Evolutionary conservation across 2,329 filamentous ascomycete genomes (phyloP).

Genomic region (Calonectria leucothoes): DNA sequence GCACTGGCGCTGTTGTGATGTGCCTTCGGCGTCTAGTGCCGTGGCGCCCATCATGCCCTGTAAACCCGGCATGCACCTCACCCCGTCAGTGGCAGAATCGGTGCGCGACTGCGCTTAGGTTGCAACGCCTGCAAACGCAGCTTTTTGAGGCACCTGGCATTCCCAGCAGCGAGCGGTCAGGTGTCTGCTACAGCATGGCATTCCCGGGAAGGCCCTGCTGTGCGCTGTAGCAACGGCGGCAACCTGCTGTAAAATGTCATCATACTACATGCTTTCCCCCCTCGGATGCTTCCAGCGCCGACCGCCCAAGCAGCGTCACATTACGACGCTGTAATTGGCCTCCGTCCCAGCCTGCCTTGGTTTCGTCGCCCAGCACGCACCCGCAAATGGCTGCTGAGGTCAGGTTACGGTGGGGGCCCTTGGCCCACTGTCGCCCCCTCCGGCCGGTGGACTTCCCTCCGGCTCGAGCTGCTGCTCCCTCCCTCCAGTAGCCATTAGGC

Average conservation of each 20-base stretch:
- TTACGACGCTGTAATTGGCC: constrained; percentile 8
- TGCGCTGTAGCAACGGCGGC: background rate
- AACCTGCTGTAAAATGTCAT: background rate
- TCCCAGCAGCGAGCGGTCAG: background rate
- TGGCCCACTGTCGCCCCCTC: constrained; percentile 13
- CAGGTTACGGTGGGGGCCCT: constrained; percentile 18
- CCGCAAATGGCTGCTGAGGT: constrained; percentile 14
- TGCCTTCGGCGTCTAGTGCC: background rate
- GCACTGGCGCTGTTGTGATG: background rate
- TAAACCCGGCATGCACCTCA: background rate
- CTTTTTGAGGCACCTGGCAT: background rate
- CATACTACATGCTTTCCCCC: background rate
- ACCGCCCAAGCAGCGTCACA: constrained; percentile 3
- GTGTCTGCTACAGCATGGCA: background rate
- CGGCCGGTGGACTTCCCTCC: constrained; percentile 23
- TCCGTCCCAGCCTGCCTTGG: background rate
- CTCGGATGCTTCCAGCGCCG: background rate
- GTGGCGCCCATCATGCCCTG: constrained; percentile 3
- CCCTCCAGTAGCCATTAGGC: background rate
- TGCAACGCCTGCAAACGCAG: background rate
- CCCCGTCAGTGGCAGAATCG: background rate
- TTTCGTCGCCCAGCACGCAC: background rate
- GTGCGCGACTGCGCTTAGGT: constrained; percentile 4
- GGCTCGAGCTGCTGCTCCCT: background rate
- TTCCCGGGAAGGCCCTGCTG: background rate